Evolutionary conservation across 305 asterid genomes (phyloP), one percentile per base, ranked within the genome.

Genomic region (Stenogyne calaminthoides): DNA sequence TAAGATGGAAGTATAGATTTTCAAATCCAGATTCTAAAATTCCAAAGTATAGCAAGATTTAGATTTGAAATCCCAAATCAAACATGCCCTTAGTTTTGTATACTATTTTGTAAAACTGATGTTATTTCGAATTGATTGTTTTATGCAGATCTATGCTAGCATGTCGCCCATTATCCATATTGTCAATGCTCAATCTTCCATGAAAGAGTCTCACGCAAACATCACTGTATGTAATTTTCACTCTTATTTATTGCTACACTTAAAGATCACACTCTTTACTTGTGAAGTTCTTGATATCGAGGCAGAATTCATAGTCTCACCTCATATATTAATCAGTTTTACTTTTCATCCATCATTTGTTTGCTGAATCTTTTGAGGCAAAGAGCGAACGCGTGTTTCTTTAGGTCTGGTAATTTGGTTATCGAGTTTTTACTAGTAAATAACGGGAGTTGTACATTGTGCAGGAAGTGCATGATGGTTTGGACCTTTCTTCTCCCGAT

Each of bases 391-490:
- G 36, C 4, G 6, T 32, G 36, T 32, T 16, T 20, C 5, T 39
- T 51, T 51, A 16, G 11, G 22, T 5, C 12, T 18, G 64, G 4
- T 42, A 34, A 60, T 72, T 61, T 29, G 57, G 37, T 40, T 59
- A 29, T 16, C 12, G 27, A 65, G 25, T n/a, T 66, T 37, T 11
- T 80, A 42, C 34, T 57, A 52, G 29, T 25, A 25, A 25, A 25
- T 25, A 25, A 15, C 34, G 4, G 16, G 69, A 68, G 44, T 9
- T 73, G 32, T 67, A 22, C 14, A 54, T 61, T 47, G 27, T 80
- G 77, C 89, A 93, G 98, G 97, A 91, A 73, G 73, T 93, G 73
- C 97, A 93, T 68, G 96, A 93, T 18, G 95, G 90, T 61, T 70
- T 89, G 76, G 93, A 91, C 83, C 80, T 91, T 75, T 85, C 96